Base-by-base conservation (phyloP, 225 moss, liverwort and hornwort genomes). In the Bryoerythrophyllum caledonicum region DNA sequence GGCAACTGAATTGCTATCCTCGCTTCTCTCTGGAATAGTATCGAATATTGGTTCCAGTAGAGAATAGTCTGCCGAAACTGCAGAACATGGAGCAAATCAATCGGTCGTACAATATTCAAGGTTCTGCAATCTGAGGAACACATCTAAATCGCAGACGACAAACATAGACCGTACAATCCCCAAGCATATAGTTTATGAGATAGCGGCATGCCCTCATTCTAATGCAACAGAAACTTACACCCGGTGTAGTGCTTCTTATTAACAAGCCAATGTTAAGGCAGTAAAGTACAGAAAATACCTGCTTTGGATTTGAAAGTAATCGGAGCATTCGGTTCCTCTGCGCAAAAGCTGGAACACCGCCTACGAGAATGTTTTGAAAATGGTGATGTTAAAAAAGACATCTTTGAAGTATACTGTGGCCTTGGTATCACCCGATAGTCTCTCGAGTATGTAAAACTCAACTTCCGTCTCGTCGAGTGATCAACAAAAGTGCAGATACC, bases 401-500 rank as follows among this genome's bases (percentile, higher is more conserved):
- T 21, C 70, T 71, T 82, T 26, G 82, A 85, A 60, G 67, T 32
- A 49, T 30, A 40, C 6, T 53, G 71, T 41, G 82, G 75, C 65
- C 74, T 78, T 57, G 78, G 68, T 37, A 88, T 76, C 23, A 65
- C 26, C 21, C 17, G 60, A 66, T 90, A 88, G 60, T 88, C 88
- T 78, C 90, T 91, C 16, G 88, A 91, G 60, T 88, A 94, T n/a
- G 82, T 79, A 73, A 96, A 96, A 73, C 56, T 90, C 68, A 94
- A 72, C 75, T 92, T 94, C 52, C 83, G 83, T 77, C 88, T 94
- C 20, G 86, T 88, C 57, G 84, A 82, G 58, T 82, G 81, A 67
- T 94, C 96, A 78, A 94, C 78, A 83, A 93, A 91, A 25, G 88
- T 87, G 84, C 82, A 85, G 69, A 93, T 88, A 67, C 95, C 91